Base-by-base conservation (phyloP, 768 basidiomycete species). In the Agrocybe chaxingu region DNA sequence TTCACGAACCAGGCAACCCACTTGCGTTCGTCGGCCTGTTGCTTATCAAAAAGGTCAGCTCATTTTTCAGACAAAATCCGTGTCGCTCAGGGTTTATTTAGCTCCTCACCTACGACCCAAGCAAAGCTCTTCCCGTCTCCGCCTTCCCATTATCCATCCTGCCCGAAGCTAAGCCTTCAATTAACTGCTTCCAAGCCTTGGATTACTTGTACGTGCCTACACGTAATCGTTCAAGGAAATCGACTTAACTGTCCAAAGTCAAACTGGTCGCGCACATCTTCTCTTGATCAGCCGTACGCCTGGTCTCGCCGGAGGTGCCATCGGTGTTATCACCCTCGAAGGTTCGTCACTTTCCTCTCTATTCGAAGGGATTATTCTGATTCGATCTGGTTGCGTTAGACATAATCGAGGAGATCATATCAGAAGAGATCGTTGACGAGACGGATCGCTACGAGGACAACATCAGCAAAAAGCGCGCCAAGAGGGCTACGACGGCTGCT, bases 371-470 rank as follows among this genome's bases (percentile, higher is more conserved):
- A 24, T 19, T 34, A 8, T 36, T 32, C 7, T 44, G 16, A 42
- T 7, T 11, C 13, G 13, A 55, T 52, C 13, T 12, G 42, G 30
- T 47, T 12, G 16, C 10, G 16, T 33, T 47, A 86, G 89, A 91
- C 62, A 81, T 91, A 56, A 89, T 91, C 51, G 89, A 91, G 79
- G 94, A 96, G 77, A 97, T 98, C 54, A 91, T 98, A 13, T 86
- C 89, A 0, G 93, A 97, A 69, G 95, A 97, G 65, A 96, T 97
- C 47, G 88, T 96, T 30, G 94, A 96, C 60, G 94, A 97, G 68
- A 96, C 93, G 2, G 94, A 97, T 68, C 78, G 84, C 24, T 95
- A 88, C 58, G 84, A 90, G 56, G 90, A 92, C 57, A 97, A 96
- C 61, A 84, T 84, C 42, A 85, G 82, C 45, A 94, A 93, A 62